Evolutionary conservation across 1,284 basidiomycete genomes (phyloP), one percentile per base, ranked within the genome.

Genomic region (Coniferiporia weirii): DNA sequence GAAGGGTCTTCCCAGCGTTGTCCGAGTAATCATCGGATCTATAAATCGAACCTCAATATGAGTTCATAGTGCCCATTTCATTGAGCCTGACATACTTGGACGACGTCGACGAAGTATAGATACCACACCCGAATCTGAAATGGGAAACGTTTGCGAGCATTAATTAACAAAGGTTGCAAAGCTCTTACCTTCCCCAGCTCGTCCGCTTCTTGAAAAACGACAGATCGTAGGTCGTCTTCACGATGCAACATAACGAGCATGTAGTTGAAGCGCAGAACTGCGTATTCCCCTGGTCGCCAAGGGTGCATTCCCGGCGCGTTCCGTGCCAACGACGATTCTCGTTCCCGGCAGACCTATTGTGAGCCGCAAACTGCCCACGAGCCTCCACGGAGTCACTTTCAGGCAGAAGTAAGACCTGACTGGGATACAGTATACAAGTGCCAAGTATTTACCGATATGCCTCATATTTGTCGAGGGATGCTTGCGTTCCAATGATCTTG

Each of bases 1-100:
- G 66, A 27, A 27, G 27, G 0, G 82, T 84, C 47, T 74, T 71
- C 62, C 73, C 76, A 51, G 75, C 73, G 61, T 85, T 86, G 47
- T 71, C 73, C 15, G 82, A 81, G 65, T 86, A 87, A 66, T 85
- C 83, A 57, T 86, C 81, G 19, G 84, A 82, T 65, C 79, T 82
- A 53, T 12, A 61, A 13, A 43, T 49, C 38, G 36, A 20, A 32
- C 34, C 35, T 45, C 15, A 50, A 19, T 46, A n/a, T 19, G 44
- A 52, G 15, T 19, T 40, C 38, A 60, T 40, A 35, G 40, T 15
- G 38, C n/a, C 50, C 17, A 19, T 27, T 34, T 44, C 35, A 40
- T 12, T 40, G 9, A 27, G 54, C 35, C 56, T 34, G 5, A 66
- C 76, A 63, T 59, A 82, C 78, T 87, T 84, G 13, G 85, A 83